Evolutionary conservation across 768 basidiomycete genomes (phyloP).

Genomic region (Bullera alba): DNA sequence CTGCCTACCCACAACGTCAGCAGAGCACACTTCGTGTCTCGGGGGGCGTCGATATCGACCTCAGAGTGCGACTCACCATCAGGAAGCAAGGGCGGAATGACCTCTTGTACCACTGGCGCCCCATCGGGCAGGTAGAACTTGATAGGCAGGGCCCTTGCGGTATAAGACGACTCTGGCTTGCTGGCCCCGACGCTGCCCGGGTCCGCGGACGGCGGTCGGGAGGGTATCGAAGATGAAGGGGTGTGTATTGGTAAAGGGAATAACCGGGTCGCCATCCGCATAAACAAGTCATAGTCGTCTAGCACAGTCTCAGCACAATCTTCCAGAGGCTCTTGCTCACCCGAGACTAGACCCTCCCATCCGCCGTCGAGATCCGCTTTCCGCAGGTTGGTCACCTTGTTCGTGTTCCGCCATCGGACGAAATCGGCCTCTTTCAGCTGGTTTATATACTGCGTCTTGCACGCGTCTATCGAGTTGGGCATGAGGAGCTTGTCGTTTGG

Average conservation of each 20-base stretch:
- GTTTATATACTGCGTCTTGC: slow-evolving; percentile 91
- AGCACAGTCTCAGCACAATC: slow-evolving; percentile 2
- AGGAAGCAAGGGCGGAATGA: slow-evolving; percentile 69
- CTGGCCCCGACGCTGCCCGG: slow-evolving; percentile 16
- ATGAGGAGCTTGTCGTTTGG: slow-evolving; percentile 79
- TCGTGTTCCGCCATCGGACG: slow-evolving; percentile 91
- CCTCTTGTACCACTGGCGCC: slow-evolving; percentile 83
- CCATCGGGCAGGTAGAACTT: slow-evolving; percentile 77
- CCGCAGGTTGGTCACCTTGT: slow-evolving; percentile 80
- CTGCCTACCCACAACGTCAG: slow-evolving; percentile 51
- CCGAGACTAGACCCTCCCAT: slow-evolving; percentile 93
- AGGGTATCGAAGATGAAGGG: slow-evolving; percentile 38
- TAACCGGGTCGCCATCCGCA: slow-evolving; percentile 87
- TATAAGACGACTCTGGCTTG: slow-evolving; percentile 78
- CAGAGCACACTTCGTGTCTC: not conserved
- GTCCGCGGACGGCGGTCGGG: slow-evolving; percentile 56
- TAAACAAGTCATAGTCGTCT: slow-evolving; percentile 96
- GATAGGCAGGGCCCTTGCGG: slow-evolving; percentile 78
- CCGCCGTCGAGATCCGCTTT: slow-evolving; percentile 91
- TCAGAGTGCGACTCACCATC: slow-evolving; percentile 63
- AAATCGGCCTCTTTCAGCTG: slow-evolving; percentile 96
- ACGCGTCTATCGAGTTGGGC: slow-evolving; percentile 71
- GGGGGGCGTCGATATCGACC: no score
- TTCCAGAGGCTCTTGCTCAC: slow-evolving; percentile 51
- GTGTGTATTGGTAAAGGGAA: slow-evolving; percentile 59